Evolutionary conservation across 2,329 filamentous ascomycete genomes (phyloP).

Genomic region (Aplosporella prunicola): DNA sequence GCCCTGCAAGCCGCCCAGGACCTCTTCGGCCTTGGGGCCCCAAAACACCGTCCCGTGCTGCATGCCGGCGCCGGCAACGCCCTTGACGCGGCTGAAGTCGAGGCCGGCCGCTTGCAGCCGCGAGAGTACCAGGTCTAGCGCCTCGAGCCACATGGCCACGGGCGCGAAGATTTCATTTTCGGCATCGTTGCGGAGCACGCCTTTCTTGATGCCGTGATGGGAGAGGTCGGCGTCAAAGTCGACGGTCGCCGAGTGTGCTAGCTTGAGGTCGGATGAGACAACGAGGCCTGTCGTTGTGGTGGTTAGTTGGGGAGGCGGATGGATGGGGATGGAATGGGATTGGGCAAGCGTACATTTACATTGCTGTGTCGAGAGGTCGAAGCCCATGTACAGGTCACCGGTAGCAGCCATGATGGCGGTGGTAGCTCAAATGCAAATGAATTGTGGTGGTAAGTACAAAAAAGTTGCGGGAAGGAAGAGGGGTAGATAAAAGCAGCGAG

Average conservation of each 20-base stretch:
- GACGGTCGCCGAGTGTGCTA: constrained; percentile 77
- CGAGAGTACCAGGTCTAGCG: constrained; percentile 72
- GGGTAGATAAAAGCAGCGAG: too few relatives aligned
- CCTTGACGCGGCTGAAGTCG: constrained; percentile 65
- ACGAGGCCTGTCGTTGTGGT: constrained; percentile 56
- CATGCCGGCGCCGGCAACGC: constrained; percentile 85
- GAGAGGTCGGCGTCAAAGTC: constrained; percentile 85
- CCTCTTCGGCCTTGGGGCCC: constrained; percentile 57
- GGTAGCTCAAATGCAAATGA: too few relatives aligned
- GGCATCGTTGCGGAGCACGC: constrained; percentile 69
- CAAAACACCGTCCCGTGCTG: constrained; percentile 98
- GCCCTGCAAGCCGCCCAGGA: constrained; percentile 53
- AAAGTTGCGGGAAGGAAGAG: too few relatives aligned
- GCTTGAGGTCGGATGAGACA: constrained; percentile 71
- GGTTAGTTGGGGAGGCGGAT: constrained; percentile 8
- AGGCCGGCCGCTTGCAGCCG: constrained; percentile 61
- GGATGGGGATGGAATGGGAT: constrained; percentile 3
- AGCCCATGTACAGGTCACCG: constrained; percentile 66
- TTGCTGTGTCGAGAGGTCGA: constrained; percentile 95
- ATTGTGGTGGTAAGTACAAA: too few relatives aligned
- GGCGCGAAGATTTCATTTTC: constrained; percentile 89
- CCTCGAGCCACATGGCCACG: constrained; percentile 89
- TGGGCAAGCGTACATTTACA: constrained; percentile 59
- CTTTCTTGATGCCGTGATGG: constrained; percentile 65
- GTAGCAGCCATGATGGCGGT: constrained; percentile 1